phyloP scores from a whole-genome alignment of 1,284 basidiomycete genomes.

The Volvariella surrecta region DNA sequence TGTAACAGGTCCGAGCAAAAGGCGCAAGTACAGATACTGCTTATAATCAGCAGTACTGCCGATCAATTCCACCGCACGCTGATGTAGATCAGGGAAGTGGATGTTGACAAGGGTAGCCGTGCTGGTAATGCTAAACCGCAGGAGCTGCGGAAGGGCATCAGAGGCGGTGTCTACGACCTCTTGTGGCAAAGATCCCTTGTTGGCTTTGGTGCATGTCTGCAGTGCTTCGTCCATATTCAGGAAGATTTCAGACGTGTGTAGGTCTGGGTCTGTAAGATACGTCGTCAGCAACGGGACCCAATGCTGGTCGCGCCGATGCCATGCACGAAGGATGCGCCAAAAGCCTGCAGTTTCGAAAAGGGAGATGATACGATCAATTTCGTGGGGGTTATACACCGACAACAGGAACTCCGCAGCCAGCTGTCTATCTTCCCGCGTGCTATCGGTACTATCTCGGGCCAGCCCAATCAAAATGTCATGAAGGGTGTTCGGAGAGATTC shows the following conservation, averaged over 20 bases:
- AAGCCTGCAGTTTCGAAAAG: conserved; percentile 84
- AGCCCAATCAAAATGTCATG: conserved; percentile 76
- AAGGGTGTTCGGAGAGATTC: conserved; percentile 58
- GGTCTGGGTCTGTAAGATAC: conserved; percentile 69
- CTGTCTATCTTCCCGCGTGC: conserved; percentile 88
- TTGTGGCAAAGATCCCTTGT: conserved; percentile 37
- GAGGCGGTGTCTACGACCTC: conserved; percentile 47
- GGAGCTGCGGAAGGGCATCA: conserved; percentile 53
- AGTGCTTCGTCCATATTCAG: conserved; percentile 57
- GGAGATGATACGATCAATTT: conserved; percentile 57
- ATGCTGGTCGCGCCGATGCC: conserved; percentile 67
- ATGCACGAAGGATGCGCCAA: conserved; percentile 80
- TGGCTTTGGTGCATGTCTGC: conserved; percentile 30
- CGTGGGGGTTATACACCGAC: conserved; percentile 82
- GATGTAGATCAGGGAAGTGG: conserved; percentile 58
- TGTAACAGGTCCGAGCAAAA: conserved; percentile 57
- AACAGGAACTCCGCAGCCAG: conserved; percentile 94
- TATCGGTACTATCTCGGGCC: conserved; percentile 61
- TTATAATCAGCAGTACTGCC: conserved; percentile 37
- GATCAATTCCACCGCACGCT: conserved; percentile 41
- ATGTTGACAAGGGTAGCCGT: conserved; percentile 75
- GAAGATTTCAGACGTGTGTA: conserved; percentile 58
- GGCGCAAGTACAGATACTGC: conserved; percentile 74
- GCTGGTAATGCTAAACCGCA: conserved; percentile 52
- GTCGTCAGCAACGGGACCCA: conserved; percentile 74